A percentile compares a stretch with the other conserved stretches of the same genome.
Conservation (phyloP, 306 rosid genomes). For the Quercus engelmannii region DNA sequence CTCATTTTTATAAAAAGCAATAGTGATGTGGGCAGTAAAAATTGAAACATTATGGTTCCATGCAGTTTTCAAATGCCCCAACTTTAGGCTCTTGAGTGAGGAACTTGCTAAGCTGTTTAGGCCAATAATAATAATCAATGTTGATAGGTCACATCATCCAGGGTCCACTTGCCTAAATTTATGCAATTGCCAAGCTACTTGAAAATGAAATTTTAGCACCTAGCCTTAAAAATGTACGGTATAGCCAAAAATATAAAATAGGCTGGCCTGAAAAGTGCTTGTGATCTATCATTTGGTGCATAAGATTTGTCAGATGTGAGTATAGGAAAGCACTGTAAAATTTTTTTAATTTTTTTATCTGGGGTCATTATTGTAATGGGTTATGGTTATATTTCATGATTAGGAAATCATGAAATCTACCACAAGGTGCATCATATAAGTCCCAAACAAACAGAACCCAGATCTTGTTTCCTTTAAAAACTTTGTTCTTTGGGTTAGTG, state of each 20-base stretch:
- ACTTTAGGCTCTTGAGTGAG: neutral
- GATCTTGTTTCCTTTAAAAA: neutral
- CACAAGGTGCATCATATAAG: too few relatives aligned
- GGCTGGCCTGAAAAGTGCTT: slow-evolving; percentile 4
- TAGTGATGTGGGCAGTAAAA: neutral
- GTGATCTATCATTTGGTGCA: neutral
- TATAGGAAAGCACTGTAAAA: too few relatives aligned
- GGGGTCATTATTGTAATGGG: too few relatives aligned
- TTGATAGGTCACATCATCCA: neutral
- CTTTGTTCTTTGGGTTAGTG: neutral
- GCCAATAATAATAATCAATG: neutral
- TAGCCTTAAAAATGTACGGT: neutral
- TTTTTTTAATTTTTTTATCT: too few relatives aligned
- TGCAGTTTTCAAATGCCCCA: neutral
- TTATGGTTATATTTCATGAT: neutral
- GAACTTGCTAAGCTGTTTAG: neutral
- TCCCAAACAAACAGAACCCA: neutral
- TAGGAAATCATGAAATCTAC: neutral
- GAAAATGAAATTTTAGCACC: neutral
- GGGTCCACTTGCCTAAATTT: neutral
- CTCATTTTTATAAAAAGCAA: too few relatives aligned
- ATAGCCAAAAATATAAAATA: neutral
- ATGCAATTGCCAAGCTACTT: neutral
- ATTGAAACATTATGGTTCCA: neutral
- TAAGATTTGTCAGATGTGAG: neutral